Evolutionary conservation across 1,284 basidiomycete species (phyloP), one percentile per base, ranked within the genome.

Genomic region (Ceratobasidium sp.): DNA sequence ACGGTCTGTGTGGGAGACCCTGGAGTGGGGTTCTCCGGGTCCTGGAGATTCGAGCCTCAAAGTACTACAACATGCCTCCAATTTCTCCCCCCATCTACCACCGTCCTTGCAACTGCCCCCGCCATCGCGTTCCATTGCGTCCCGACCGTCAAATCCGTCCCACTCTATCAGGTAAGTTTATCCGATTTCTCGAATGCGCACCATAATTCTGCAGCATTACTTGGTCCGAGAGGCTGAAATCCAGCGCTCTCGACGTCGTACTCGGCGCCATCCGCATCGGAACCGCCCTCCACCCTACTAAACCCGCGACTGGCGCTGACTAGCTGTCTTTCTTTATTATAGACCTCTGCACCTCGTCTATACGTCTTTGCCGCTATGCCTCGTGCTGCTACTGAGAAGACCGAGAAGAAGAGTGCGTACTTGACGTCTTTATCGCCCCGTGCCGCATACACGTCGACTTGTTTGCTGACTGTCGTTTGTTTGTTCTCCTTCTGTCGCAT

Each of bases 311-410:
- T 35, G 50, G 7, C 27, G 57, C 69, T 77, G 41, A 62, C 55
- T 30, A 41, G 55, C 66, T 77, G 23, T 20, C 27, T 23, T 60
- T 52, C 46, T 20, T 59, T 2, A 62, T 69, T 68, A 60, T 68
- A 77, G 70, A 50, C 59, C 59, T 30, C 44, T 38, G n/a, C 62
- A 48, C 64, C 64, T 50, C 44, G 16, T 18, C 64, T 4, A 48
- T n/a, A 68, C 41, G 23, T 41, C 52, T 55, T 57, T 60, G 55
- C 48, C 75, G 74, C 59, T 38, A 80, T 80, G 79, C 79, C 78
- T 62, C 67, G 75, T 60, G 78, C 78, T 68, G 79, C 79, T 38
- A 78, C 79, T 44, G 79, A 80, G 70, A 79, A 77, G 75, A 80
- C 78, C 38, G 78, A 77, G 75, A 79, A 77, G 75, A 80, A 80